These are phyloP conservation scores for Fusarium siculi DNA, from an alignment of 2,329 filamentous ascomycete species.

Conservation along the genomic window DNA sequence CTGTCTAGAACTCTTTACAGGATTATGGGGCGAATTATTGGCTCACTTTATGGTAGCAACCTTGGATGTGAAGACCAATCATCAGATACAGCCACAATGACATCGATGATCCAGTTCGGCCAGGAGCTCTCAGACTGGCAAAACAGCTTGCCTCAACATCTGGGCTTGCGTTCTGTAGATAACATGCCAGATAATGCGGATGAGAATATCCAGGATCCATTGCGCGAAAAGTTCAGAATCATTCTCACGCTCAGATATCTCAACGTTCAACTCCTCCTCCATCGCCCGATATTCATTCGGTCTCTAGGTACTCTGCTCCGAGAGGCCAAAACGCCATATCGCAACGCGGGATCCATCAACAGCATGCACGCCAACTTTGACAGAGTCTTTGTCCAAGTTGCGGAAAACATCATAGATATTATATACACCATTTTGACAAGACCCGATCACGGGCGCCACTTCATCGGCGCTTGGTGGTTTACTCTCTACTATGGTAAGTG, in stretches of 20 bases:
- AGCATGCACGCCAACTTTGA: constrained; percentile 25
- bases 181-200: neutral
- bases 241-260: neutral
- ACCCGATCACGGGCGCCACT: neutral
- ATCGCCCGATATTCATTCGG: neutral
- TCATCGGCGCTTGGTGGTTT: constrained; percentile 36
- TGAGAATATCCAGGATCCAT: neutral
- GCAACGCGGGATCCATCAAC: neutral
- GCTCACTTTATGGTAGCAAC: constrained; percentile 23
- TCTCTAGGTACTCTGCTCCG: neutral
- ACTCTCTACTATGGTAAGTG: constrained; percentile 30
- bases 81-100: constrained; percentile 5
- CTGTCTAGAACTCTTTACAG: constrained; percentile 12
- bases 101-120: constrained; percentile 16
- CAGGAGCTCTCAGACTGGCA: constrained; percentile 33
- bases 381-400: neutral
- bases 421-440: constrained; percentile 11
- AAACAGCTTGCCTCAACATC: neutral
- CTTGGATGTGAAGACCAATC: constrained; percentile 16
- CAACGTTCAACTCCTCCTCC: constrained; percentile 1
- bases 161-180: neutral
- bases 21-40: constrained; percentile 19
- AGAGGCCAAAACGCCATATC: neutral
- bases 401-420: constrained; percentile 17
- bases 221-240: neutral